Percentiles rank a stretch among this genome's conserved stretches.
phyloP scores from a whole-genome alignment of 345 rosid species.

The Ceriops zippeliana region DNA sequence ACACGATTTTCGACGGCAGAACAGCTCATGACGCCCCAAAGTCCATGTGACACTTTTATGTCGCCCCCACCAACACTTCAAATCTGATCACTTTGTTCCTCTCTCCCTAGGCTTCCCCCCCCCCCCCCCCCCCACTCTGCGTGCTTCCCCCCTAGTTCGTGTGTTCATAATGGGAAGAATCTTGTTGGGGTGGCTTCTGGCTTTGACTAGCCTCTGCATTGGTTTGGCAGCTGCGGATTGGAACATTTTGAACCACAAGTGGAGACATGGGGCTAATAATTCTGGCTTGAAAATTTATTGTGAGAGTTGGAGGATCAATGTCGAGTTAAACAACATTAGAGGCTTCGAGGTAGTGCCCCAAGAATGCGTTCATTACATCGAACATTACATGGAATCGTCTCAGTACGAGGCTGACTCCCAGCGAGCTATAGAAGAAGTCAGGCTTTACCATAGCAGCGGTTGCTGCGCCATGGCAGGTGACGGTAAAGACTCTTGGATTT shows the following conservation, averaged over 20 bases:
- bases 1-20: slow-evolving; percentile 11
- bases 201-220: slow-evolving; percentile 32
- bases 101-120: background rate
- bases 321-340: slow-evolving; percentile 65
- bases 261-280: slow-evolving; percentile 8
- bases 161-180: slow-evolving; percentile 35
- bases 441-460: slow-evolving; percentile 33
- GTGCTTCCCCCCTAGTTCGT: background rate
- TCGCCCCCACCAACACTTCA: background rate
- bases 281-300: slow-evolving; percentile 47
- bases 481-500: slow-evolving; percentile 74
- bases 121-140: too few species aligned
- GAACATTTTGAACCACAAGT: slow-evolving; percentile 54
- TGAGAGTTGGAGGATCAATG: slow-evolving; percentile 78
- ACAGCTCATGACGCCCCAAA: slow-evolving; percentile 15
- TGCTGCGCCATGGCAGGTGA: slow-evolving; percentile 41
- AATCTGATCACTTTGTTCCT: background rate
- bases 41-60: slow-evolving; percentile 15
- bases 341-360: slow-evolving; percentile 62
- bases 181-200: slow-evolving; percentile 23
- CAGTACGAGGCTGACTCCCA: slow-evolving; percentile 55
- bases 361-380: slow-evolving; percentile 49
- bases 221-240: slow-evolving; percentile 43
- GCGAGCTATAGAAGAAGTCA: slow-evolving; percentile 49
- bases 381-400: slow-evolving; percentile 62